Evolutionary conservation across 1,139 yeast species (phyloP), one percentile per base, ranked within the genome.

Genomic region (Yamadazyma songkhlaensis): DNA sequence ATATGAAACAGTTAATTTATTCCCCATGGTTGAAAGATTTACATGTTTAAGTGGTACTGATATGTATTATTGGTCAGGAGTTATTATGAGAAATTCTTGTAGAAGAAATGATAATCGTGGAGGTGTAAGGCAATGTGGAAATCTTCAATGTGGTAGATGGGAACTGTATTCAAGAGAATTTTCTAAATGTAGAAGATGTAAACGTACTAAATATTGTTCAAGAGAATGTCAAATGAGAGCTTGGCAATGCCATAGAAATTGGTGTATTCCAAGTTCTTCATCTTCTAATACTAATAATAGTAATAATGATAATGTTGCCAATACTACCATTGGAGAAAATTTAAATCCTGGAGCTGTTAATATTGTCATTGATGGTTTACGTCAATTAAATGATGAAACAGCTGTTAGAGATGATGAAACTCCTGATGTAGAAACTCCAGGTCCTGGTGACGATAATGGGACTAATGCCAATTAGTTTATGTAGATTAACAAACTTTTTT

Each of bases 41-140:
- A 92, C 97, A 0, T 81, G 85, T 38, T 78, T 80, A 45, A 69
- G 79, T 17, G 75, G 77, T 26, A 77, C 83, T 32, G 97, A 89
- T 50, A 80, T 89, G 72, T 84, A 85, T 50, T 89, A 90, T 62
- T 92, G 98, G 98, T 88, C 97, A 3, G 95, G 96, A 3, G 96
- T 90, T 11, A 88, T 90, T 34, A 92, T 92, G 92, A 74, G 97
- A 43, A 92, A 92, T 59, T 87, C 96, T 1, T 90, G 96, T 58
- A 76, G 97, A 41, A 81, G 92, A 54, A 94, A 90, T 58, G 97
- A 90, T 55, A 60, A 72, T 31, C 72, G 81, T 40, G 95, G 95
- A 21, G 97, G 97, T 3, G 85, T 92, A 25, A 75, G 97, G 36
- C 98, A 92, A 62, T 92, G 98, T 62, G 97, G 97, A 1, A 84